A percentile compares a stretch with the other conserved stretches of the same genome.
Evolutionary conservation across 2,329 filamentous ascomycete species (phyloP).

Genomic region (Fusarium sp.): DNA sequence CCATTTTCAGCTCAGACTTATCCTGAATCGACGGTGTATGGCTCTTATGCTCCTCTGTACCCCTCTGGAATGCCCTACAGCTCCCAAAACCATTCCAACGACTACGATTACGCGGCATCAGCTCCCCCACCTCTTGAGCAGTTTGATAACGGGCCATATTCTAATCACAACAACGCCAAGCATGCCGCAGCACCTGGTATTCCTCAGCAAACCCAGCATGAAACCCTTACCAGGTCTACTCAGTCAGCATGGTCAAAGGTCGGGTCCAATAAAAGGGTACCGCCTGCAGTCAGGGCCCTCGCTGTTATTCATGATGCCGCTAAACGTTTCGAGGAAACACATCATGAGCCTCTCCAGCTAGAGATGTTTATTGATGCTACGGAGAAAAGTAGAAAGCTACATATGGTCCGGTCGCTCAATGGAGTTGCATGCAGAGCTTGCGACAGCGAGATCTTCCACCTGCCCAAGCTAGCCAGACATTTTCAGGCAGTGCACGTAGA

Average conservation of each 20-base stretch:
- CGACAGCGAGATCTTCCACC: slow-evolving; percentile 59
- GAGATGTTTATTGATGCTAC: slow-evolving; percentile 69
- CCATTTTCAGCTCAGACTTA: slow-evolving; percentile 22
- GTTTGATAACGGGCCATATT: slow-evolving; percentile 17
- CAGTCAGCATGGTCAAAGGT: slow-evolving; percentile 72
- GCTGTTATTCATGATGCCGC: slow-evolving; percentile 72
- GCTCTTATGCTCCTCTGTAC: slow-evolving; percentile 23
- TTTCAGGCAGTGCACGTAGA: slow-evolving; percentile 61
- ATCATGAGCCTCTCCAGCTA: slow-evolving; percentile 67
- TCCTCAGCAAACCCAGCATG: slow-evolving; percentile 59
- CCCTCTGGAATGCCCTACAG: slow-evolving; percentile 2
- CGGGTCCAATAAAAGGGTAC: slow-evolving; percentile 68
- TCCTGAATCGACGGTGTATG: slow-evolving; percentile 18
- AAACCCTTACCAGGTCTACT: slow-evolving; percentile 65
- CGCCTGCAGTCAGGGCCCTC: slow-evolving; percentile 70
- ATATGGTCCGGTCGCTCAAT: slow-evolving; percentile 64
- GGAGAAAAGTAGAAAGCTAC: slow-evolving; percentile 67
- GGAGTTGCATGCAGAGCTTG: slow-evolving; percentile 68
- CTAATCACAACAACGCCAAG: neutral
- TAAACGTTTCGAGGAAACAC: slow-evolving; percentile 67
- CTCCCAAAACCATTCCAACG: slow-evolving; percentile 6
- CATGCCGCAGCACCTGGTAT: neutral
- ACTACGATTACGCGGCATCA: slow-evolving; percentile 19
- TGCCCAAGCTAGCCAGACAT: slow-evolving; percentile 69
- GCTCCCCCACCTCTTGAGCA: neutral